These are phyloP conservation scores for Thelonectria rubi DNA, from an alignment of 2,329 filamentous ascomycete species.

Conservation along the genomic window DNA sequence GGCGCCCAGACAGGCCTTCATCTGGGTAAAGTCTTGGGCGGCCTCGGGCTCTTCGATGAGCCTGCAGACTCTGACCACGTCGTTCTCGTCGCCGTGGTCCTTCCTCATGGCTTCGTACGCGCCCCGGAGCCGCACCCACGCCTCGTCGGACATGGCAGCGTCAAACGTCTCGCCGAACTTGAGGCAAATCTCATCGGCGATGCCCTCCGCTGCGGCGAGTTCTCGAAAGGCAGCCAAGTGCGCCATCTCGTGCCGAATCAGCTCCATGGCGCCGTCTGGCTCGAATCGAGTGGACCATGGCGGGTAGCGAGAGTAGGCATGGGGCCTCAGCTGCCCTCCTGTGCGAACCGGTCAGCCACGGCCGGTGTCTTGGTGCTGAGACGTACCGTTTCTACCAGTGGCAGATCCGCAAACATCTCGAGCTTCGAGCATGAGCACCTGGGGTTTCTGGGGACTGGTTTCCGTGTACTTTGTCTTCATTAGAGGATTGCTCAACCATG, in stretches of 20 bases:
- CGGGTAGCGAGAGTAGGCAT: slow-evolving; percentile 21
- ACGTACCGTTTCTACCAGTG: slow-evolving; percentile 21
- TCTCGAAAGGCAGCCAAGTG: slow-evolving; percentile 19
- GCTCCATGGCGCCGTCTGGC: slow-evolving; percentile 10
- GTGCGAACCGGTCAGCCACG: too few species aligned
- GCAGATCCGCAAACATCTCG: slow-evolving; percentile 25
- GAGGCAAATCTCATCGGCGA: slow-evolving; percentile 20
- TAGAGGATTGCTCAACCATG: too few species aligned
- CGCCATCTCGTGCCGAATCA: slow-evolving; percentile 25
- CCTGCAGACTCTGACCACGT: slow-evolving; percentile 20
- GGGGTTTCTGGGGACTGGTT: slow-evolving; percentile 3
- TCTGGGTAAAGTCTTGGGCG: slow-evolving; percentile 22
- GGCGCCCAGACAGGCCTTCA: slow-evolving; percentile 20
- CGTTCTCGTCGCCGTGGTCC: slow-evolving; percentile 22
- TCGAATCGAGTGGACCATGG: slow-evolving; percentile 15
- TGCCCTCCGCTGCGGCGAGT: slow-evolving; percentile 16
- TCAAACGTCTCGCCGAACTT: slow-evolving; percentile 25
- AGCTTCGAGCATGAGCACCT: slow-evolving; percentile 21
- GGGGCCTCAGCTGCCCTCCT: slow-evolving; percentile 24
- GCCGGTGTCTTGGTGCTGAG: neutral
- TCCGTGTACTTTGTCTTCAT: neutral
- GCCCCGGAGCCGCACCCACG: slow-evolving; percentile 15
- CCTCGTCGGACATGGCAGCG: slow-evolving; percentile 24
- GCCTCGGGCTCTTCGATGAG: slow-evolving; percentile 17
- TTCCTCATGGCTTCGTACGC: slow-evolving; percentile 20